These are phyloP conservation scores for Neoboletus magnificus DNA, from an alignment of 768 basidiomycete genomes.

Conservation along the genomic window DNA sequence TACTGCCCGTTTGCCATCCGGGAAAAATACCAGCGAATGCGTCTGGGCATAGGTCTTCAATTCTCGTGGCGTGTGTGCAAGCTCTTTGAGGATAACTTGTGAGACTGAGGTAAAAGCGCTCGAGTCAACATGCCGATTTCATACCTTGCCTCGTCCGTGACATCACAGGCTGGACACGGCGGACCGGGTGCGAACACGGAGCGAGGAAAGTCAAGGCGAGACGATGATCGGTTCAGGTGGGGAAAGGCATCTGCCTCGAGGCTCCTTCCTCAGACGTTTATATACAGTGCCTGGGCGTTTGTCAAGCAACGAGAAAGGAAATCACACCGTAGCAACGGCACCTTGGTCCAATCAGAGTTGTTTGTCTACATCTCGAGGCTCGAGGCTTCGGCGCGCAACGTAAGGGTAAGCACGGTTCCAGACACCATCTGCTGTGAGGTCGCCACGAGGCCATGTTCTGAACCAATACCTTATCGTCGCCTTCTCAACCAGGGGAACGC, in stretches of 20 bases:
- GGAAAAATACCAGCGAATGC: slow-evolving; percentile 3
- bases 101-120: not conserved
- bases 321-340: not conserved
- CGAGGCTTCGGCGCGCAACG: not conserved
- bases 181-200: not conserved
- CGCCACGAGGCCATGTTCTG: not conserved
- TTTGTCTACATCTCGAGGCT: not conserved
- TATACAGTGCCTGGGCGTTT: not conserved
- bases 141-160: slow-evolving; percentile 1
- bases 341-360: not conserved
- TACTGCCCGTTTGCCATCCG: not conserved
- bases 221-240: not conserved
- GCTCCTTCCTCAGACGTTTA: not conserved
- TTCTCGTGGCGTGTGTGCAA: not conserved
- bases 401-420: not conserved
- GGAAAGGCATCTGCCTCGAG: not conserved
- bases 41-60: not conserved
- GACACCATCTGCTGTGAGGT: not conserved
- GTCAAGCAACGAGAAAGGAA: not conserved
- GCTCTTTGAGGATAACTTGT: not conserved
- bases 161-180: not conserved
- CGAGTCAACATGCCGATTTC: not conserved
- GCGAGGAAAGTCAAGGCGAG: not conserved
- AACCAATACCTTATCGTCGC: not conserved
- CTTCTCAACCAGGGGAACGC: not conserved